Conservation (phyloP, 1,284 basidiomycete genomes). For the Sporisorium scitamineum region DNA sequence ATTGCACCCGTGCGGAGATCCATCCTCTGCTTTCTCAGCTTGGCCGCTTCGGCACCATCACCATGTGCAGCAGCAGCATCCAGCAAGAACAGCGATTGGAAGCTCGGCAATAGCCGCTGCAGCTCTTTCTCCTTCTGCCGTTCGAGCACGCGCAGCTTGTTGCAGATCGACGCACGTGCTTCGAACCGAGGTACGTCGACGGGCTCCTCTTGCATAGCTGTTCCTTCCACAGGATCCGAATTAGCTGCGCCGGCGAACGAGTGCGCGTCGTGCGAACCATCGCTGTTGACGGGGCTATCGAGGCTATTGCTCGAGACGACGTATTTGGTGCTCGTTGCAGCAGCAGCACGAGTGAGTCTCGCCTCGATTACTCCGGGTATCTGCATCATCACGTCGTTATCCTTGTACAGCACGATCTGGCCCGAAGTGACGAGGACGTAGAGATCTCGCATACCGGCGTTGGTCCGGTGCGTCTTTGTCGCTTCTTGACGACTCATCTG, state of each 20-base stretch:
- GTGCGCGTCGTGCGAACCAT: conserved; percentile 23
- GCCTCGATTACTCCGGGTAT: conserved; percentile 36
- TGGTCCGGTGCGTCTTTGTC: neutral
- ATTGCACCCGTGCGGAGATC: conserved; percentile 40
- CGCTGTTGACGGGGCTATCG: conserved; percentile 16
- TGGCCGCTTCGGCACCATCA: neutral
- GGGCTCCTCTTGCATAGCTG: conserved; percentile 22
- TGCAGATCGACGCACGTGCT: conserved; percentile 37
- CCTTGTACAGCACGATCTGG: conserved; percentile 28
- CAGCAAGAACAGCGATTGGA: conserved; percentile 44
- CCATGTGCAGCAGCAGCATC: conserved; percentile 3
- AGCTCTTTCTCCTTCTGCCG: conserved; percentile 43
- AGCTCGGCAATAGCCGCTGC: conserved; percentile 39
- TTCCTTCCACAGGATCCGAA: conserved; percentile 16
- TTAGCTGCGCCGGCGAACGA: conserved; percentile 2
- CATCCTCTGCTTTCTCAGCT: conserved; percentile 18
- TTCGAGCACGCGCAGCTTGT: conserved; percentile 38
- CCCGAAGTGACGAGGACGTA: conserved; percentile 41
- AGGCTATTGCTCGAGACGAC: conserved; percentile 28
- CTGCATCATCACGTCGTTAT: conserved; percentile 49
- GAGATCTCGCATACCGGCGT: conserved; percentile 16
- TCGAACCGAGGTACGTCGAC: conserved; percentile 41
- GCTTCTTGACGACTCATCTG: neutral
- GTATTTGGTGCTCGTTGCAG: conserved; percentile 7
- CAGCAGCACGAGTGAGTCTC: conserved; percentile 9